These are phyloP conservation scores for Inga leiocalycina DNA, from an alignment of 306 rosid species.

Conservation along the genomic window DNA sequence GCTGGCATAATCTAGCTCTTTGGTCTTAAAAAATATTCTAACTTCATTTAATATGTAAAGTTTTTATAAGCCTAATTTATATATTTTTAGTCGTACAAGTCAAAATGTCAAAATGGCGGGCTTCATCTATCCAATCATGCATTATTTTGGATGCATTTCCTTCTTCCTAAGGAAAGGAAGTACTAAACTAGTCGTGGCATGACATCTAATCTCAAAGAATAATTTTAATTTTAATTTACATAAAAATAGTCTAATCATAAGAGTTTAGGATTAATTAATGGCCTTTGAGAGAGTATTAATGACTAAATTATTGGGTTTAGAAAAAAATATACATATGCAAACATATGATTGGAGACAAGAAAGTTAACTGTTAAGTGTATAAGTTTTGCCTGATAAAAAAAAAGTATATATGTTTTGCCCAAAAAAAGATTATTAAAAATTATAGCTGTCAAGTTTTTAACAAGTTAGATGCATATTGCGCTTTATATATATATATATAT, in stretches of 20 bases:
- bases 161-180: background rate
- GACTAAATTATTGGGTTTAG: background rate
- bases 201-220: background rate
- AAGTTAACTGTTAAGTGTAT: background rate
- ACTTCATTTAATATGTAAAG: background rate
- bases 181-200: background rate
- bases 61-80: background rate
- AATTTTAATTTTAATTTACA: background rate
- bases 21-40: background rate
- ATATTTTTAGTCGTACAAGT: background rate
- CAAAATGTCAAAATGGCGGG: background rate
- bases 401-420: background rate
- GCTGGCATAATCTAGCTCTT: background rate
- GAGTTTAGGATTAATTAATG: too few relatives aligned
- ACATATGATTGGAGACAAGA: too few relatives aligned
- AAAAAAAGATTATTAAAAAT: too few relatives aligned
- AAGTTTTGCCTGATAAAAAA: background rate
- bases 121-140: background rate
- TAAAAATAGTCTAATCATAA: too few relatives aligned
- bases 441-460: background rate
- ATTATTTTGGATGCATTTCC: background rate
- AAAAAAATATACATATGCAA: too few relatives aligned
- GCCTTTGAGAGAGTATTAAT: background rate
- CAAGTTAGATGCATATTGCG: background rate
- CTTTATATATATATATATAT: too few relatives aligned